phyloP scores from a whole-genome alignment of 2,329 filamentous ascomycete species.

The Trichophyton benhamiae region DNA sequence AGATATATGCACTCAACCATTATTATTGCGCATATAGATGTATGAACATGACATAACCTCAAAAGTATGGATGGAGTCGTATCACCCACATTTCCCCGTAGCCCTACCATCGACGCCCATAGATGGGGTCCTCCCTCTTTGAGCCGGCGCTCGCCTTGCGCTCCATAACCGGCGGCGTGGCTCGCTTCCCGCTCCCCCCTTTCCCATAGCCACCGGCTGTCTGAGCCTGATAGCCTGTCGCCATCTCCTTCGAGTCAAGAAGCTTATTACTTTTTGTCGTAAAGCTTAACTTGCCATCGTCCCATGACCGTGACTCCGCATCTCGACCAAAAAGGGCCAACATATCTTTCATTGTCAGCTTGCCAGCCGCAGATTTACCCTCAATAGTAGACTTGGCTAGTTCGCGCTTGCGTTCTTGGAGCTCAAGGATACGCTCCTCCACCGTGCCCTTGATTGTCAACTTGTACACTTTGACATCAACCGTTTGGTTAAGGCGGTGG shows the following conservation, averaged over 20 bases:
- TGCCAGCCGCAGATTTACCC: slow-evolving; percentile 59
- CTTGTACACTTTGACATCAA: slow-evolving; percentile 91
- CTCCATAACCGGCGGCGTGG: slow-evolving; percentile 14
- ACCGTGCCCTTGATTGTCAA: slow-evolving; percentile 77
- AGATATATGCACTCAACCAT: background rate
- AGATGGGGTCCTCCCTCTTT: slow-evolving; percentile 19
- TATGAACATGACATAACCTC: background rate
- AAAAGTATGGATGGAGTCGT: too few relatives aligned
- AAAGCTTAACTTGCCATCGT: slow-evolving; percentile 18
- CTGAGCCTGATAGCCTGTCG: slow-evolving; percentile 5
- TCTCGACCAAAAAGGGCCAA: slow-evolving; percentile 74
- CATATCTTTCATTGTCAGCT: slow-evolving; percentile 87
- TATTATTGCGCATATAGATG: background rate
- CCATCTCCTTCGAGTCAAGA: slow-evolving; percentile 16
- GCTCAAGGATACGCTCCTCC: slow-evolving; percentile 84
- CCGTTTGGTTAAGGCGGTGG: slow-evolving; percentile 91
- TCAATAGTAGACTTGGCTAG: slow-evolving; percentile 89
- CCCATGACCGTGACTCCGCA: slow-evolving; percentile 39
- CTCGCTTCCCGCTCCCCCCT: slow-evolving; percentile 7
- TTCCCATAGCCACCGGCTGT: background rate
- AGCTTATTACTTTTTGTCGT: slow-evolving; percentile 21
- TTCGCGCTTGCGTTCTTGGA: slow-evolving; percentile 87
- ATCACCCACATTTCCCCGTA: background rate
- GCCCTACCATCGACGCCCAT: slow-evolving; percentile 19
- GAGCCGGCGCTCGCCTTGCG: slow-evolving; percentile 5